These are phyloP conservation scores for Penstemon barbatus DNA, from an alignment of 257 asterid species.

Conservation along the genomic window DNA sequence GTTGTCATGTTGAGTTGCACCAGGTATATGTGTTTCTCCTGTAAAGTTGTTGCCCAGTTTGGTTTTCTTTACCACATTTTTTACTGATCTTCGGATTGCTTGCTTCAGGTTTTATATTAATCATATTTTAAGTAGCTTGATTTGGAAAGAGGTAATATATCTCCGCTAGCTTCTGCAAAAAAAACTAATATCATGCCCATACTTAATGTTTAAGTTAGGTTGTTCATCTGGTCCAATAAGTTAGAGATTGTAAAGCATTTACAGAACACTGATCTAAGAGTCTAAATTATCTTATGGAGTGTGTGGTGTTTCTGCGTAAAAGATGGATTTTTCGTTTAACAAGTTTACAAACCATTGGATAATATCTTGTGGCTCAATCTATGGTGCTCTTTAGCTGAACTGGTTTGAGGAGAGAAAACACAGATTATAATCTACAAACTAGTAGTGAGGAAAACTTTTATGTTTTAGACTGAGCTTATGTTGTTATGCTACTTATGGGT, in stretches of 20 bases:
- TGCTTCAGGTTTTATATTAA: background rate
- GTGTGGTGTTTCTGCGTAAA: too few species aligned
- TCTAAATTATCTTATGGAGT: too few species aligned
- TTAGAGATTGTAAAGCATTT: background rate
- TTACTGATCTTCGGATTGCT: constrained; percentile 1
- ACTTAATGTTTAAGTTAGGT: background rate
- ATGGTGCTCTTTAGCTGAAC: background rate
- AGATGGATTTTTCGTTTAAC: too few species aligned
- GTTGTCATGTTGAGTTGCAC: too few species aligned
- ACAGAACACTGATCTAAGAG: background rate
- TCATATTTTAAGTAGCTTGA: background rate
- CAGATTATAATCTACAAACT: too few species aligned
- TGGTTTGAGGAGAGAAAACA: background rate
- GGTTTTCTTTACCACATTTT: constrained; percentile 16
- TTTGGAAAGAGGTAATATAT: background rate
- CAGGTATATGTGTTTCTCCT: too few species aligned
- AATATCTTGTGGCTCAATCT: background rate
- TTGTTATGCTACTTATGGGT: too few species aligned
- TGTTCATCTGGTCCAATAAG: background rate
- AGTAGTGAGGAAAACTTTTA: too few species aligned
- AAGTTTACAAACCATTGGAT: background rate
- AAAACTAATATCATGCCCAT: background rate
- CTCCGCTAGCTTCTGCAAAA: background rate
- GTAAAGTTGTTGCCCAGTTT: too few species aligned
- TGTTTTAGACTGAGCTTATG: too few species aligned